Evolutionary conservation across 129 eudicot genomes (phyloP).

Genomic region (Tanacetum coccineum): DNA sequence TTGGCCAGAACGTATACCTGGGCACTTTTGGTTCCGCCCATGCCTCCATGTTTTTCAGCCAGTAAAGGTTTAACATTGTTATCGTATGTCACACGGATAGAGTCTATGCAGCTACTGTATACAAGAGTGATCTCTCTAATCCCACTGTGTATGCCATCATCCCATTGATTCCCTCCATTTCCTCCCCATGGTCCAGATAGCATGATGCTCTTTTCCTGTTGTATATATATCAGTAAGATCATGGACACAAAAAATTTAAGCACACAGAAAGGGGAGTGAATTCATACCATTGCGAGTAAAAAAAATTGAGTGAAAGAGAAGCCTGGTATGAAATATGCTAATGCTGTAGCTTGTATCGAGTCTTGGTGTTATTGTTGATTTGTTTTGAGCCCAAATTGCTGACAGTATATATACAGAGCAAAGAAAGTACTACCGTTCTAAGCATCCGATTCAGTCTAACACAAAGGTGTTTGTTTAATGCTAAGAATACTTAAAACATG

Average conservation of each 20-base stretch:
- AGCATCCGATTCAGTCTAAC: conserved; percentile 16
- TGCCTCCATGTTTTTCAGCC: conserved; percentile 60
- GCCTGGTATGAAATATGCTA: neutral
- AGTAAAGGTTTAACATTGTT: conserved; percentile 41
- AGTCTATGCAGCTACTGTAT: conserved; percentile 54
- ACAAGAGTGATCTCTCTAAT: conserved; percentile 56
- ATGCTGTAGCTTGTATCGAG: neutral
- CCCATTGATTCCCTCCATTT: conserved; percentile 56
- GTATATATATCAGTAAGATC: neutral
- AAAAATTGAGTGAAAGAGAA: neutral
- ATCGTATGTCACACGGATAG: conserved; percentile 53
- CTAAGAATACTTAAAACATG: conserved; percentile 11
- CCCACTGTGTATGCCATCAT: conserved; percentile 49
- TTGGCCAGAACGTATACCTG: conserved; percentile 30
- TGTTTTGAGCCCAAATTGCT: neutral
- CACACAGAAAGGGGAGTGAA: neutral
- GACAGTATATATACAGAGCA: conserved; percentile 7
- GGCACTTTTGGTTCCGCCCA: conserved; percentile 41
- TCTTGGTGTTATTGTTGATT: neutral
- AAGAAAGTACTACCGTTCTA: neutral
- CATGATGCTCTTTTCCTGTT: conserved; percentile 21
- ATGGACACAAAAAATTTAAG: neutral
- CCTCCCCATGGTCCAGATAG: conserved; percentile 73
- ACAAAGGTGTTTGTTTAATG: neutral
- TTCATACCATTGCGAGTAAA: conserved; percentile 35